Percentiles rank a stretch among this genome's conserved stretches.
Evolutionary conservation across 768 basidiomycete species (phyloP).

Genomic region (Lactarius tabidus): DNA sequence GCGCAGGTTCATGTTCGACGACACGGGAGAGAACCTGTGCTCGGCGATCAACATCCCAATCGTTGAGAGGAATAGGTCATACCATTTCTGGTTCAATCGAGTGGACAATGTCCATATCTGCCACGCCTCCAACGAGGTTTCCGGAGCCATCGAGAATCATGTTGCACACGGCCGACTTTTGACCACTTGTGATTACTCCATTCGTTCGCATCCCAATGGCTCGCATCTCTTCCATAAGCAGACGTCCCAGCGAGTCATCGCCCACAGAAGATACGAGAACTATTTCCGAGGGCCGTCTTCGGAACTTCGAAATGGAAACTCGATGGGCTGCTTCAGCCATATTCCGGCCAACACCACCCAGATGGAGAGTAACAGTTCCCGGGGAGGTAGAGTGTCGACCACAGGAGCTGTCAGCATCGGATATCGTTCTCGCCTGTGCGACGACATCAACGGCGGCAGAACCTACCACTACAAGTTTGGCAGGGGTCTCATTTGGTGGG

Average conservation of each 20-base stretch:
- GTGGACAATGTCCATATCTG: constrained; percentile 80
- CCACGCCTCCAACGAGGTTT: constrained; percentile 76
- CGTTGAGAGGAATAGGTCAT: constrained; percentile 15
- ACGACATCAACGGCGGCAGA: constrained; percentile 90
- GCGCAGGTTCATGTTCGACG: constrained; percentile 42
- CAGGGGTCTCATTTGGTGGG: constrained; percentile 23
- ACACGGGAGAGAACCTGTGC: constrained; percentile 52
- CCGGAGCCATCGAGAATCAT: constrained; percentile 74
- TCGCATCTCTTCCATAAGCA: constrained; percentile 55
- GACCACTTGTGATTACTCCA: constrained; percentile 51
- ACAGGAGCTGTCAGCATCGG: constrained; percentile 32
- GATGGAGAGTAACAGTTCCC: constrained; percentile 63
- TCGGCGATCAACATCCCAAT: neutral
- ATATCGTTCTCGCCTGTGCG: constrained; percentile 41
- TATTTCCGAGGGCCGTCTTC: constrained; percentile 33
- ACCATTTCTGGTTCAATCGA: constrained; percentile 46
- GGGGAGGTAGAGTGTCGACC: constrained; percentile 72
- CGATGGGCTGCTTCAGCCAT: constrained; percentile 87
- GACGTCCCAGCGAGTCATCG: constrained; percentile 67
- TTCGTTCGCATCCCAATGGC: constrained; percentile 76
- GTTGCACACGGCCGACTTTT: constrained; percentile 78
- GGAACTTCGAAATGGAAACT: constrained; percentile 39
- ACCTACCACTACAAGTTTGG: constrained; percentile 70
- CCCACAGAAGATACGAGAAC: constrained; percentile 76
- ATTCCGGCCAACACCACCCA: constrained; percentile 95